phyloP scores from a whole-genome alignment of 1,284 basidiomycete genomes.

The Acaromyces ingoldii region DNA sequence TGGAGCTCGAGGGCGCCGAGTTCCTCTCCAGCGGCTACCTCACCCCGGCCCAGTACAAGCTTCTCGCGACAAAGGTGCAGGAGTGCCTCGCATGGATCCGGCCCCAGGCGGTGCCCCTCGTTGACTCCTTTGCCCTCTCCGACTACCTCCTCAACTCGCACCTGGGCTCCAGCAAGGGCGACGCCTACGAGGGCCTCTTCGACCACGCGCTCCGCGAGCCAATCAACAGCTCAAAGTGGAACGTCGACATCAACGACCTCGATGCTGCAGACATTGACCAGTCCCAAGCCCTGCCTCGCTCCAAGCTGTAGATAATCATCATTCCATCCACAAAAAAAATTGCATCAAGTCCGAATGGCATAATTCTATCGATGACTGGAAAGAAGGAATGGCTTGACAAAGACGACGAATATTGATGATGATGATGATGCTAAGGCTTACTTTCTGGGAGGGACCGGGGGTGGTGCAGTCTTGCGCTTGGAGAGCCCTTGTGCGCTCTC shows the following conservation, averaged over 20 bases:
- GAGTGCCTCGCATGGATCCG: constrained; percentile 49
- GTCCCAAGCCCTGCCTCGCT: constrained; percentile 18
- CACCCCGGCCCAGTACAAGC: constrained; percentile 45
- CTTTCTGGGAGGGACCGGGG: background rate
- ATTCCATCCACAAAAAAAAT: no score
- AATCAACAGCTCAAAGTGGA: constrained; percentile 44
- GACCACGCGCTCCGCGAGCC: constrained; percentile 42
- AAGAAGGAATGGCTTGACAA: no score
- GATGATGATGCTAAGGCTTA: no score
- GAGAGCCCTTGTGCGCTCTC: background rate
- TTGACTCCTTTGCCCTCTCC: constrained; percentile 49
- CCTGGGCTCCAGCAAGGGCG: constrained; percentile 50
- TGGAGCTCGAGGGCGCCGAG: constrained; percentile 48
- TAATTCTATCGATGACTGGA: no score
- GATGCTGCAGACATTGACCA: constrained; percentile 34
- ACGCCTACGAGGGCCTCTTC: constrained; percentile 48
- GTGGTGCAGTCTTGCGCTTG: background rate
- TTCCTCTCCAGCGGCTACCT: constrained; percentile 53
- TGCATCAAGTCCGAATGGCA: no score
- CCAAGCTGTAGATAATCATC: constrained; percentile 33
- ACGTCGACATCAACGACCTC: constrained; percentile 46
- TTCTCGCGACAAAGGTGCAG: constrained; percentile 48
- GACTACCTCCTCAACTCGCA: constrained; percentile 52
- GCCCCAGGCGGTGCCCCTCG: constrained; percentile 47
- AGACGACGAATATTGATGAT: no score